Percentiles rank a stretch among this genome's conserved stretches.
These are phyloP conservation scores for Neofusicoccum cordaticola DNA, from an alignment of 2,329 filamentous ascomycete genomes.

Conservation along the genomic window DNA sequence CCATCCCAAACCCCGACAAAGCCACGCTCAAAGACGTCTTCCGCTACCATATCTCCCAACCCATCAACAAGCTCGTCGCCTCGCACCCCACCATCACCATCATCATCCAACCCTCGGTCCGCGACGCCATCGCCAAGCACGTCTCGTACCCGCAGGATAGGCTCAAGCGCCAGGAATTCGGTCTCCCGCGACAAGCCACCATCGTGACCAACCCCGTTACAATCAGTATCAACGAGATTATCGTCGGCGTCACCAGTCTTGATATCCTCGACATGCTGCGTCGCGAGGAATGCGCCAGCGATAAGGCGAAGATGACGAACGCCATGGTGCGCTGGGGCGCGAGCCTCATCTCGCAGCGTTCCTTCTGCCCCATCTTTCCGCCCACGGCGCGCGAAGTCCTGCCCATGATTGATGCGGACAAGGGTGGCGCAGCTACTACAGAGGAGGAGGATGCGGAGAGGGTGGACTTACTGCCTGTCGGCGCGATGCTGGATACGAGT, in stretches of 20 bases:
- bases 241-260: slow-evolving; percentile 77
- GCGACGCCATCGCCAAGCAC: slow-evolving; percentile 77
- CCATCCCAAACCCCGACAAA: slow-evolving; percentile 59
- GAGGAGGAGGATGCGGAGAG: slow-evolving; percentile 37
- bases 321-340: slow-evolving; percentile 69
- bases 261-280: slow-evolving; percentile 81
- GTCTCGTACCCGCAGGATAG: slow-evolving; percentile 82
- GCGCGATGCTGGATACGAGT: slow-evolving; percentile 75
- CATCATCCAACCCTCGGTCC: slow-evolving; percentile 76
- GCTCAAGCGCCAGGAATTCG: slow-evolving; percentile 67
- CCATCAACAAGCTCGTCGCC: slow-evolving; percentile 66
- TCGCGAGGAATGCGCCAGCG: slow-evolving; percentile 66
- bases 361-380: slow-evolving; percentile 88
- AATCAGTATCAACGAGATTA: slow-evolving; percentile 80
- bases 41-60: slow-evolving; percentile 71
- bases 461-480: slow-evolving; percentile 47
- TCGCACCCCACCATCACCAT: slow-evolving; percentile 77
- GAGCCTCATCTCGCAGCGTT: slow-evolving; percentile 82
- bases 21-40: slow-evolving; percentile 82
- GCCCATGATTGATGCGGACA: slow-evolving; percentile 45
- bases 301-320: slow-evolving; percentile 56
- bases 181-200: slow-evolving; percentile 71
- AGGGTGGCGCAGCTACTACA: slow-evolving; percentile 50
- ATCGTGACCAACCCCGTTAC: slow-evolving; percentile 90
- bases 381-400: slow-evolving; percentile 68